These are phyloP conservation scores for Aspergillus cejpii DNA, from an alignment of 2,329 filamentous ascomycete genomes.

Conservation along the genomic window DNA sequence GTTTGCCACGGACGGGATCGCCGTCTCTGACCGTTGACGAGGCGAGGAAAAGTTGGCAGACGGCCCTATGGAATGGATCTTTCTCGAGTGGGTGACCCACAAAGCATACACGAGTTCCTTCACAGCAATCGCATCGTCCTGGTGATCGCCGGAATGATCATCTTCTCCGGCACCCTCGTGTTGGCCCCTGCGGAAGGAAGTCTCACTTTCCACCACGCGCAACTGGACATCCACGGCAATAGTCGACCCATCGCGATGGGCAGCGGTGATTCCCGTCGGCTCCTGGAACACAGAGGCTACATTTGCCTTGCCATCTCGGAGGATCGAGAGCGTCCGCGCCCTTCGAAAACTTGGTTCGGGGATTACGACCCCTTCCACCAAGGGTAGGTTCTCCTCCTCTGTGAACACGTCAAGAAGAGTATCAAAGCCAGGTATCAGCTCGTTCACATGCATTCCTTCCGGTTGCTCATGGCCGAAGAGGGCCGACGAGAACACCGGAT, in stretches of 20 bases:
- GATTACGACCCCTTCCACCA: conserved; percentile 91
- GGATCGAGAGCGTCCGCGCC: conserved; percentile 72
- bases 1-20: conserved; percentile 62
- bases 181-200: conserved; percentile 52
- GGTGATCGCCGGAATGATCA: conserved; percentile 47
- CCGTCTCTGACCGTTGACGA: conserved; percentile 57
- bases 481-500: conserved; percentile 86
- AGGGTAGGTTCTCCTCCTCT: conserved; percentile 74
- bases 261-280: conserved; percentile 75
- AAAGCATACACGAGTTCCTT: conserved; percentile 86
- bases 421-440: conserved; percentile 81
- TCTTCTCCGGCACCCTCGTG: conserved; percentile 60
- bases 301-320: conserved; percentile 76
- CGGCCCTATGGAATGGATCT: conserved; percentile 70
- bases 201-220: conserved; percentile 88
- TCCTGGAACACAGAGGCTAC: conserved; percentile 71
- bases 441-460: conserved; percentile 70
- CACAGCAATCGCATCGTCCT: conserved; percentile 42
- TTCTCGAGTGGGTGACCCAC: conserved; percentile 94
- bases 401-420: conserved; percentile 72
- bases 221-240: conserved; percentile 95
- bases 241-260: conserved; percentile 82
- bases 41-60: conserved; percentile 48
- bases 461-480: conserved; percentile 84
- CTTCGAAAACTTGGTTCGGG: conserved; percentile 93